Base-by-base conservation (phyloP, 768 basidiomycete species). In the Lactifluus echinatus region DNA sequence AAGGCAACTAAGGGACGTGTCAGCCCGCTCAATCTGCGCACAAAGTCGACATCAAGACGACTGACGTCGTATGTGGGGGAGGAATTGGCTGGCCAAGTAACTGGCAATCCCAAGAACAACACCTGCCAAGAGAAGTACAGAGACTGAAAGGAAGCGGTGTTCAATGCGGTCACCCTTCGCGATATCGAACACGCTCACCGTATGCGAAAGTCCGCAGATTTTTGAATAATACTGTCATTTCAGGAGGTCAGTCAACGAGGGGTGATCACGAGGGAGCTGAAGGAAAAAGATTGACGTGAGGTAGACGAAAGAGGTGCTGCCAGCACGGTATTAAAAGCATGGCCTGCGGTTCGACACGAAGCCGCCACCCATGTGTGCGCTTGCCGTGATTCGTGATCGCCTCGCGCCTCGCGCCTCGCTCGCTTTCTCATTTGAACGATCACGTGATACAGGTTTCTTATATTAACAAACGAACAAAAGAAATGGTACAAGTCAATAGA, bases 51-150 rank as follows among this genome's bases (percentile, higher is more conserved):
- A 11, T 33, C 15, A 64, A 29, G 34, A 8, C 28, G 11, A 72
- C 82, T 50, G 65, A 89, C 89, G 74, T 66, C 83, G 81, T 24
- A 83, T 68, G 45, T 74, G 69, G 0, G 89, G 85, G 28, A 89
- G 73, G 69, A 90, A 89, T 44, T 83, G 67, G 48, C 56, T 75
- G 1, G 83, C 86, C 63, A 89, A 81, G 69, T 88, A 80, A 12
- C 79, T 81, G 2, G 82, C 74, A 23, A 91, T 67, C 10, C 89
- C 89, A 4, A 91, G 76, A 36, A 88, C 83, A 28, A 77, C 74
- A 14, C 74, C 74, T 17, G 72, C 68, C 56, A 77, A 66, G 50
- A 73, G 56, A 42, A 77, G 67, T 28, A 75, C 67, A 33, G 64
- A 57, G 33, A 72, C 76, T 78, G 64, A 36, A 23, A 39, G 8